phyloP scores from a whole-genome alignment of 2,329 filamentous ascomycete genomes.

The Neonectria hederae region DNA sequence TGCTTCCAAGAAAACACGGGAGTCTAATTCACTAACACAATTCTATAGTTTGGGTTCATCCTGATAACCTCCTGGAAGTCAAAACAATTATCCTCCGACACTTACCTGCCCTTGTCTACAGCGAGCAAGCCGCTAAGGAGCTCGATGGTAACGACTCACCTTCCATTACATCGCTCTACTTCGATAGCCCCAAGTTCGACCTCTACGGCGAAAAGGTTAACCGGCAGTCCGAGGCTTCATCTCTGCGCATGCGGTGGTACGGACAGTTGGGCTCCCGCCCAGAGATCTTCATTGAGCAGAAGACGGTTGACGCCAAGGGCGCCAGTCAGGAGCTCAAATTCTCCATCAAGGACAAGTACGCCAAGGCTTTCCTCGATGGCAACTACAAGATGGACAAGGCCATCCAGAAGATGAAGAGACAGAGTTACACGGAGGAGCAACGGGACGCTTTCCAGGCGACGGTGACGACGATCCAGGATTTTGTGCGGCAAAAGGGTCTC shows the following conservation, averaged over 20 bases:
- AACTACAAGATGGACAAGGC: slow-evolving; percentile 94
- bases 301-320: slow-evolving; percentile 80
- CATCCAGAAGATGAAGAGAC: slow-evolving; percentile 84
- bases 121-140: slow-evolving; percentile 84
- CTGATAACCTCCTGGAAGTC: slow-evolving; percentile 94
- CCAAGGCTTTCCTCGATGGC: slow-evolving; percentile 85
- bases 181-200: slow-evolving; percentile 87
- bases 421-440: slow-evolving; percentile 72
- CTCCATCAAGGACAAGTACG: slow-evolving; percentile 91
- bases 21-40: slow-evolving; percentile 14
- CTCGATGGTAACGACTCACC: slow-evolving; percentile 85
- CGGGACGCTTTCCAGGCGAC: slow-evolving; percentile 76
- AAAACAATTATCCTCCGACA: slow-evolving; percentile 94
- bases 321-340: slow-evolving; percentile 83
- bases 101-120: slow-evolving; percentile 92
- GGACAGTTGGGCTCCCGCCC: slow-evolving; percentile 82
- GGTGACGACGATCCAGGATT: slow-evolving; percentile 80
- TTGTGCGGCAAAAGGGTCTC: slow-evolving; percentile 79
- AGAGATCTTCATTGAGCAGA: slow-evolving; percentile 88
- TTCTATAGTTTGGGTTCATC: slow-evolving; percentile 85
- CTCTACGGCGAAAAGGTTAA: slow-evolving; percentile 89
- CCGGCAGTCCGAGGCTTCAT: slow-evolving; percentile 77
- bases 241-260: slow-evolving; percentile 90
- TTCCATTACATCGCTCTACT: slow-evolving; percentile 94
- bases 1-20: background rate